These are phyloP conservation scores for Bonia amplexicaulis DNA, from an alignment of 176 grass and related monocot genomes.

Conservation along the genomic window DNA sequence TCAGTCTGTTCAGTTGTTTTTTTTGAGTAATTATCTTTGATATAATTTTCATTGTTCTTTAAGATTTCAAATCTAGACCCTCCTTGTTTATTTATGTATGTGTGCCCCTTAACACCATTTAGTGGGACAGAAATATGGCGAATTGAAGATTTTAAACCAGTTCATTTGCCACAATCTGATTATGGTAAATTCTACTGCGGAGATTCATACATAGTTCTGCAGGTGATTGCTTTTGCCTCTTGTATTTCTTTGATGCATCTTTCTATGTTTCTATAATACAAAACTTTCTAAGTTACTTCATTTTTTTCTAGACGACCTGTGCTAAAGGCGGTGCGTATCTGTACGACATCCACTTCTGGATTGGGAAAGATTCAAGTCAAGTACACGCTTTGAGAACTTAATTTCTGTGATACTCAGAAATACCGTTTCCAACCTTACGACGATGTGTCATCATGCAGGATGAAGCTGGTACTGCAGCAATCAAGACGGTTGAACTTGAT, in stretches of 20 bases:
- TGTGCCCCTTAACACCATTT: conserved; percentile 42
- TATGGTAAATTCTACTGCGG: conserved; percentile 94
- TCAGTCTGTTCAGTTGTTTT: not conserved
- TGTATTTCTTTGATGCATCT: not conserved
- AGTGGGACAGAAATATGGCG: conserved; percentile 97
- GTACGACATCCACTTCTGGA: conserved; percentile 86
- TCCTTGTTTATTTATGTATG: conserved; percentile 17
- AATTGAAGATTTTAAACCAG: conserved; percentile 95
- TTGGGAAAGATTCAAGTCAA: conserved; percentile 91
- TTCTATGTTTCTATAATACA: not conserved
- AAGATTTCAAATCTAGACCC: not conserved
- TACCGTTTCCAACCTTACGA: not conserved
- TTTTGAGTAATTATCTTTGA: not conserved
- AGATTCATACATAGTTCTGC: conserved; percentile 93
- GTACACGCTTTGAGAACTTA: conserved; percentile 17
- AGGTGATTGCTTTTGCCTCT: conserved; percentile 46
- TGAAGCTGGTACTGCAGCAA: conserved; percentile 97
- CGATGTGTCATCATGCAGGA: conserved; percentile 42
- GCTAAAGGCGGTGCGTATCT: conserved; percentile 63
- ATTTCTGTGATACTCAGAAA: not conserved
- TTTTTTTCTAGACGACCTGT: conserved; percentile 55
- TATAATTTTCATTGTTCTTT: not conserved
- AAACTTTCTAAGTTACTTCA: not conserved
- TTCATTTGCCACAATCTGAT: conserved; percentile 71
- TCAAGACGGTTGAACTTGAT: conserved; percentile 93